Conservation (phyloP, 495 filamentous ascomycete species). For the Cercophora scortea region DNA sequence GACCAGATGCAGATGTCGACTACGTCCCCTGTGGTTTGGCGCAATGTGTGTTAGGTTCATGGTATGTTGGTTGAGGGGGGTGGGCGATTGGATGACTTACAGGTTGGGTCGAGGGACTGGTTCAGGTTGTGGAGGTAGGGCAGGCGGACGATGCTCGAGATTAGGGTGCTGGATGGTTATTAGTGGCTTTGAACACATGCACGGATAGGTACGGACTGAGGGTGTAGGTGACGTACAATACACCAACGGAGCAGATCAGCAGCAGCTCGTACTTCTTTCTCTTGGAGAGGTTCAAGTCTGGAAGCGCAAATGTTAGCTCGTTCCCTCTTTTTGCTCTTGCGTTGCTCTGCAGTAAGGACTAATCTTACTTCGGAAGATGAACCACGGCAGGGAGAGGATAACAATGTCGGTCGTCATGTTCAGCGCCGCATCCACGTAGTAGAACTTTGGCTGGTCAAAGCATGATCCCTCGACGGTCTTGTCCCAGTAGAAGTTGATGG, state of each 20-base stretch:
- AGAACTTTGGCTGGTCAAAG: constrained; percentile 4
- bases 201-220: too few relatives aligned
- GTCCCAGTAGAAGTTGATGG: constrained; percentile 3
- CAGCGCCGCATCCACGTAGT: constrained; percentile 2
- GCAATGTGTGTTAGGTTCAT: neutral
- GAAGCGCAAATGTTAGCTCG: neutral
- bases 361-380: constrained; percentile 1
- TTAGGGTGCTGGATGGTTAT: neutral
- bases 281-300: constrained; percentile 1
- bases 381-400: constrained; percentile 3
- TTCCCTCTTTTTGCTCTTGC: neutral
- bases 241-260: constrained; percentile 1
- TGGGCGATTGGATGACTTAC: neutral
- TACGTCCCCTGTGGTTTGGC: constrained; percentile 1
- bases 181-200: neutral
- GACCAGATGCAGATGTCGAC: constrained; percentile 8
- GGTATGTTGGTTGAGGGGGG: neutral
- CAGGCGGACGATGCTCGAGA: constrained; percentile 3
- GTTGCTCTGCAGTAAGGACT: neutral
- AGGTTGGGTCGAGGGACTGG: constrained; percentile 2
- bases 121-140: constrained; percentile 5
- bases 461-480: neutral
- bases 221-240: neutral
- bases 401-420: constrained; percentile 4
- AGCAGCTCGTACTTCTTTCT: constrained; percentile 2